Percentiles rank a stretch among this genome's conserved stretches.
phyloP scores from a whole-genome alignment of 78 protist species.

The Planoprotostelium fungivorum region DNA sequence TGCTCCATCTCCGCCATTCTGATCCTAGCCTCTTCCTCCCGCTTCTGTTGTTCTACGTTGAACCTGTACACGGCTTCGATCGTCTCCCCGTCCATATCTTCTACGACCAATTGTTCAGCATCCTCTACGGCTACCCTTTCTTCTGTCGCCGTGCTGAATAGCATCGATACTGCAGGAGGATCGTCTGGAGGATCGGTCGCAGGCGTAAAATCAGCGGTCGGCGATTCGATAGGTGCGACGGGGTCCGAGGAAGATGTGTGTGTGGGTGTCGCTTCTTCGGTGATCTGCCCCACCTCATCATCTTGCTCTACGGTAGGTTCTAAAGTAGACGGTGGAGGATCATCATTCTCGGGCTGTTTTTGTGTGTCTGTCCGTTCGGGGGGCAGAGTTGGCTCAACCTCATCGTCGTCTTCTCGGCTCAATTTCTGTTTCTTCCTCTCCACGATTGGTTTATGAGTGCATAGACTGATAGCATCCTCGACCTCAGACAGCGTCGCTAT shows the following conservation, averaged over 20 bases:
- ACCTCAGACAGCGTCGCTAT: background rate
- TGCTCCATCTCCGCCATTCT: background rate
- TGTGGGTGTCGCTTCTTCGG: background rate
- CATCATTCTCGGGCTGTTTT: too few relatives aligned
- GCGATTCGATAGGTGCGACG: background rate
- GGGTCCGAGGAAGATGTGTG: background rate
- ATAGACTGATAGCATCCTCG: background rate
- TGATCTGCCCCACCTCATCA: background rate
- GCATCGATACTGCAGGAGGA: background rate
- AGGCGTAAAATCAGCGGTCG: background rate
- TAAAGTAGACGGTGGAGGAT: too few relatives aligned
- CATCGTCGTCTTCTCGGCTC: background rate
- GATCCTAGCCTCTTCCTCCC: background rate
- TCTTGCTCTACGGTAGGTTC: too few relatives aligned
- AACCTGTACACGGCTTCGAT: background rate
- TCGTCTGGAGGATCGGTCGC: background rate
- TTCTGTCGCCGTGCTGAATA: background rate
- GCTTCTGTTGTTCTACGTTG: background rate
- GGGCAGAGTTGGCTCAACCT: background rate
- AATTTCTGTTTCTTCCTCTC: background rate
- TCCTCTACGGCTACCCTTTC: background rate
- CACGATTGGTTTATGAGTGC: background rate
- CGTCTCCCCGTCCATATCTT: background rate
- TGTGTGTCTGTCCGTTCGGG: background rate
- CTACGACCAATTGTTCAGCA: background rate